Evolutionary conservation across 2,329 filamentous ascomycete species (phyloP).

Genomic region (Incumbomyces delicatus): DNA sequence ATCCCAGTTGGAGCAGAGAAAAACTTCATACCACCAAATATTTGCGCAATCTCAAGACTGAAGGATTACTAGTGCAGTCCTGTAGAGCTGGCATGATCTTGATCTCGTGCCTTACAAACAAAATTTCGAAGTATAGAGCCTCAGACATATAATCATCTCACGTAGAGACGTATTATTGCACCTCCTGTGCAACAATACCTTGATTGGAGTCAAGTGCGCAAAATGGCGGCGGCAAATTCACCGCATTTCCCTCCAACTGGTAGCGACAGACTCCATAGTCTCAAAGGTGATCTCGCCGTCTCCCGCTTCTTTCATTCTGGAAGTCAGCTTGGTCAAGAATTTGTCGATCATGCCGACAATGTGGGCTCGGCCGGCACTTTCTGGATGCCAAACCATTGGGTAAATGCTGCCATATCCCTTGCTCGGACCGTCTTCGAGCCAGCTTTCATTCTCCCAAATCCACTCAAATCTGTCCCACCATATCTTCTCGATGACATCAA

Average conservation of each 20-base stretch:
- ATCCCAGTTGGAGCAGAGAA: too few relatives aligned
- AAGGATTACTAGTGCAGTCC: too few relatives aligned
- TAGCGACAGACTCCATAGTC: slow-evolving; percentile 18
- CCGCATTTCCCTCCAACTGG: slow-evolving; percentile 13
- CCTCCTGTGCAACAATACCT: too few relatives aligned
- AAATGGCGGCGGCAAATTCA: too few relatives aligned
- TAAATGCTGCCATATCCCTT: slow-evolving; percentile 19
- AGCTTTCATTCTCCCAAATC: slow-evolving; percentile 36
- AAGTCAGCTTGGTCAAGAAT: slow-evolving; percentile 17
- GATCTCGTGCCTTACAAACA: too few relatives aligned
- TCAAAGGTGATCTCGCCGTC: slow-evolving; percentile 21
- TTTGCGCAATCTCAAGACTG: too few relatives aligned
- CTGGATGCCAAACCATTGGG: slow-evolving; percentile 22
- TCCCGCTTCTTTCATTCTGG: slow-evolving; percentile 13
- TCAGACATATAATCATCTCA: too few relatives aligned
- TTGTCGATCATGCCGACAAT: slow-evolving; percentile 22
- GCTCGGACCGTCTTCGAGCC: slow-evolving; percentile 19
- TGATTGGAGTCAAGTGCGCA: too few relatives aligned
- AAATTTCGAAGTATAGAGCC: too few relatives aligned
- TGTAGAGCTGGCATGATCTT: too few relatives aligned
- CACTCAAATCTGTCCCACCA: slow-evolving; percentile 53
- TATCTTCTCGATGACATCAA: slow-evolving; percentile 48
- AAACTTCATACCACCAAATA: too few relatives aligned
- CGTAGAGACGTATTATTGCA: too few relatives aligned
- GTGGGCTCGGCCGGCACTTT: slow-evolving; percentile 19